Evolutionary conservation across 2,329 filamentous ascomycete species (phyloP).

Genomic region (Bipolaris bicolor): DNA sequence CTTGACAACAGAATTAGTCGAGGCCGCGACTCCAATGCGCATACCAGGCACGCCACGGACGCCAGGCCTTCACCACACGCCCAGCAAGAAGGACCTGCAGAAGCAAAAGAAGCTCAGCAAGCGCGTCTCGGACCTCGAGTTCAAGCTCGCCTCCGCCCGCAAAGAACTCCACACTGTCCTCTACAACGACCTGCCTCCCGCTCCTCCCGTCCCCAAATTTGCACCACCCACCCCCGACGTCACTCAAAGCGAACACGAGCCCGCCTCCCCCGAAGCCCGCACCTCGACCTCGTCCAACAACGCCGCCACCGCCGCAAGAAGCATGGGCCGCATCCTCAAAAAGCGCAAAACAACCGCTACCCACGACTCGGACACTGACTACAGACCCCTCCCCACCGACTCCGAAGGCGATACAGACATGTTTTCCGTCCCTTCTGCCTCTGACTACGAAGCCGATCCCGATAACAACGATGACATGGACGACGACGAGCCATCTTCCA

Average conservation of each 20-base stretch:
- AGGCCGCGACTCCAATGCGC: constrained; percentile 17
- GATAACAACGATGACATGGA: background rate
- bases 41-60: constrained; percentile 28
- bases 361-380: constrained; percentile 36
- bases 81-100: constrained; percentile 63
- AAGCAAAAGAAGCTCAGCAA: constrained; percentile 64
- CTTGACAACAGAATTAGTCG: constrained; percentile 15
- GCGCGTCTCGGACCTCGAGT: constrained; percentile 66
- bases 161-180: constrained; percentile 60
- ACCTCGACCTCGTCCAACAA: background rate
- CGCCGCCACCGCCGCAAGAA: background rate
- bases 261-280: constrained; percentile 26
- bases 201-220: constrained; percentile 45
- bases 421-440: constrained; percentile 10
- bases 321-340: constrained; percentile 39
- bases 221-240: constrained; percentile 35
- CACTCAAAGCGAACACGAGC: constrained; percentile 34
- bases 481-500: constrained; percentile 16
- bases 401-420: constrained; percentile 29
- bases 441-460: constrained; percentile 23
- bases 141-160: constrained; percentile 62
- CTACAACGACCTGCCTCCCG: constrained; percentile 50
- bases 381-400: constrained; percentile 36
- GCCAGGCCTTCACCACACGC: constrained; percentile 52
- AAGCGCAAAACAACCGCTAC: constrained; percentile 46